Base-by-base conservation (phyloP, 2,329 filamentous ascomycete species). In the Lachnellula subtilissima region DNA sequence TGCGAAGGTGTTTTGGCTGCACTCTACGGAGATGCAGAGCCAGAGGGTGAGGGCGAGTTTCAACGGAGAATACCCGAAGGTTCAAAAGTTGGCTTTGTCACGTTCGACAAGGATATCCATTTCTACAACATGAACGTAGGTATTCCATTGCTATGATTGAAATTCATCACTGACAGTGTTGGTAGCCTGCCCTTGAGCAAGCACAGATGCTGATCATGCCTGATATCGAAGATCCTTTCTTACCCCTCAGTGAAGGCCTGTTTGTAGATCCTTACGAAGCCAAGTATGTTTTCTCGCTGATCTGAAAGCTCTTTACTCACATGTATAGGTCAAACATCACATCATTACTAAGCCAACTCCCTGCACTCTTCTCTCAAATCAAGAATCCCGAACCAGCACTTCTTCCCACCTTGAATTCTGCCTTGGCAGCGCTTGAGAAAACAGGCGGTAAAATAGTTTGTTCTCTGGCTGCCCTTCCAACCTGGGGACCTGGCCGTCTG, bases 201-300 rank as follows among this genome's bases (percentile, higher is more conserved):
- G 91, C 94, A 9, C 94, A 99, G 70, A 97, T 99, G 91, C 84
- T 99, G 78, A 92, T 99, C 50, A 96, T 99, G 90, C 89, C 94
- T 3, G 94, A 99, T 69, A 82, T 99, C 49, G 92, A 97, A 67
- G 94, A 99, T 64, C 94, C 94, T 0, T 99, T 99, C 70, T 85
- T 97, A 15, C 92, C 94, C 2, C 78, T 99, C 17, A 91, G 89
- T 61, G 89, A 96, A 56, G 92, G 93, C 15, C 79, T 99, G 9
- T 97, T 97, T 71, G 93, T 97, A 15, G 93, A 99, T 71, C 91
- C 94, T 1, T 86, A 91, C 65, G 90, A 96, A 71, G 94, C 91
- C 47, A 93, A 88, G 78, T 84, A 74, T 54, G 76, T 66, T 35
- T 47, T 32, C 9, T 48, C 9, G 5, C 7, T 22, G n/a, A 11